Evolutionary conservation across 805 yeast genomes (phyloP).

Genomic region (Ogataea trehaloabstinens): DNA sequence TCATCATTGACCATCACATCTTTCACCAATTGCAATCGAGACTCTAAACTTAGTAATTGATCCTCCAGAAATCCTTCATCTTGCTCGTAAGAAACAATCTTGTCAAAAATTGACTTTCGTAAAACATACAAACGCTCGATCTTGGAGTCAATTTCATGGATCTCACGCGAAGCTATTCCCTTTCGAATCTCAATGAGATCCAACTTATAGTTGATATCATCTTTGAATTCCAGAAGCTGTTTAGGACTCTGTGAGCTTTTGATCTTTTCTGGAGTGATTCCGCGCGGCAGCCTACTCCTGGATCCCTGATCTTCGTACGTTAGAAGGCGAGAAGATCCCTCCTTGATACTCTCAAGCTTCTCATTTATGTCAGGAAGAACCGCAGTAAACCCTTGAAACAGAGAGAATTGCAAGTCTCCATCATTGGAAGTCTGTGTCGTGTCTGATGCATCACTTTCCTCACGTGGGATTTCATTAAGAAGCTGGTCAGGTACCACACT

Average conservation of each 20-base stretch:
- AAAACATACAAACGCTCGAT: constrained; percentile 48
- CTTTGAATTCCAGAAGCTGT: constrained; percentile 36
- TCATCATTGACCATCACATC: constrained; percentile 33
- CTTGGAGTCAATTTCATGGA: constrained; percentile 59
- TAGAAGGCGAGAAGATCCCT: constrained; percentile 19
- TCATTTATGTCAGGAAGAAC: constrained; percentile 51
- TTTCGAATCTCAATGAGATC: constrained; percentile 62
- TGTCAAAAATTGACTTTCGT: constrained; percentile 54
- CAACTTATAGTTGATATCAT: constrained; percentile 42
- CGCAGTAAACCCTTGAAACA: constrained; percentile 71
- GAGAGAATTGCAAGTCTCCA: constrained; percentile 39
- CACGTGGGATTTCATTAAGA: constrained; percentile 50
- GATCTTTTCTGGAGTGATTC: constrained; percentile 41
- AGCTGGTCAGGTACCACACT: constrained; percentile 61
- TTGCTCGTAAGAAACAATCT: constrained; percentile 59
- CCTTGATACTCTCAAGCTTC: constrained; percentile 31
- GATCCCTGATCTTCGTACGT: constrained; percentile 12
- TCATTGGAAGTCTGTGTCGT: constrained; percentile 2
- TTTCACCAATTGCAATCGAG: constrained; percentile 41
- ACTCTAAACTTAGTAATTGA: constrained; percentile 41
- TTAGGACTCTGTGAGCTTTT: constrained; percentile 40
- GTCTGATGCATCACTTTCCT: constrained; percentile 7
- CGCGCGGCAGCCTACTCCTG: constrained; percentile 33
- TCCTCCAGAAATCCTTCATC: constrained; percentile 57
- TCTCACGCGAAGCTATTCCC: constrained; percentile 61